Conservation (phyloP, 768 basidiomycete genomes). For the Dentipellis fragilis region DNA sequence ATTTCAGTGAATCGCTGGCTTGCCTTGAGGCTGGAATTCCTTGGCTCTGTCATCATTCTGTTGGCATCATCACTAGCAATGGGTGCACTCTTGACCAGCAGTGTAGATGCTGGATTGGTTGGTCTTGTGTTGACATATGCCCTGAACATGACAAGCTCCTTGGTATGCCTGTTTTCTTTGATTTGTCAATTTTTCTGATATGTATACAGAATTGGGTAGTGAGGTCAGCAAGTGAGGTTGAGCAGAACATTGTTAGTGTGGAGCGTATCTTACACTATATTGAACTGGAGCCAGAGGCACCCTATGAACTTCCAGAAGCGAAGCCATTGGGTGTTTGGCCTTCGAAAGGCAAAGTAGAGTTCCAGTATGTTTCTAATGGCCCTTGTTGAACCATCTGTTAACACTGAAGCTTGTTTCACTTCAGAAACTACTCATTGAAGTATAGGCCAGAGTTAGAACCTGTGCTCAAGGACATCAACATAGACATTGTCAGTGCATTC, state of each 20-base stretch:
- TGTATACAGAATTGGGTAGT: constrained; percentile 66
- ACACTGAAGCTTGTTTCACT: background rate
- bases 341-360: constrained; percentile 57
- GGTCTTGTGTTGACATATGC: constrained; percentile 83
- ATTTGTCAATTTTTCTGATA: background rate
- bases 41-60: constrained; percentile 74
- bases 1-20: constrained; percentile 79
- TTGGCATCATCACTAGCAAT: constrained; percentile 60
- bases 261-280: constrained; percentile 83
- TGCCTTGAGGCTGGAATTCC: constrained; percentile 73
- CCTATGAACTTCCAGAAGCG: constrained; percentile 51
- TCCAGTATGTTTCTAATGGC: constrained; percentile 38
- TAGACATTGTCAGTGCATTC: constrained; percentile 46
- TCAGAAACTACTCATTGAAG: constrained; percentile 58
- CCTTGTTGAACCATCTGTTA: background rate
- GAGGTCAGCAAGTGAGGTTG: constrained; percentile 76
- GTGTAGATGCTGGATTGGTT: constrained; percentile 81
- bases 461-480: constrained; percentile 65
- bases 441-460: constrained; percentile 77
- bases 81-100: constrained; percentile 58
- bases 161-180: constrained; percentile 37
- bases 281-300: constrained; percentile 63
- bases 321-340: constrained; percentile 64
- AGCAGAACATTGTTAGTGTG: constrained; percentile 84
- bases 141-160: constrained; percentile 68